Conservation (phyloP, 2,329 filamentous ascomycete genomes). For the Hypoxylon sp. region DNA sequence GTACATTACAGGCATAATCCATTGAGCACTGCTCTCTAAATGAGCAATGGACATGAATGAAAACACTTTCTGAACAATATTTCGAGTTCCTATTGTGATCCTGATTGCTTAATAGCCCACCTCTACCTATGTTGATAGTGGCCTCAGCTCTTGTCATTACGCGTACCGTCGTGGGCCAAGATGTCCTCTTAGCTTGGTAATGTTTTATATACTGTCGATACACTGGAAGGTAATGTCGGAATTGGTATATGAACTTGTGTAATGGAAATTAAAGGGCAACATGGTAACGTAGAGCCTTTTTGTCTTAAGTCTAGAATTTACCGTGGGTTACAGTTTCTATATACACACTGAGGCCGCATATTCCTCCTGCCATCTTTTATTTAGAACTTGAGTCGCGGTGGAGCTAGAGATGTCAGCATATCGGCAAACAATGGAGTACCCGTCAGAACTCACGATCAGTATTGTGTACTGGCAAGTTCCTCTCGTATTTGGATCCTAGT, state of each 20-base stretch:
- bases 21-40: slow-evolving; percentile 22
- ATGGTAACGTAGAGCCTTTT: neutral
- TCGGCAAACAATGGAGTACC: neutral
- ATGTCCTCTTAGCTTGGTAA: too few species aligned
- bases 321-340: slow-evolving; percentile 52
- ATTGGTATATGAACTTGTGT: neutral
- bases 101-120: neutral
- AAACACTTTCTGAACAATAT: slow-evolving; percentile 65
- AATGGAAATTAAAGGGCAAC: neutral
- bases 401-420: slow-evolving; percentile 58
- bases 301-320: slow-evolving; percentile 23
- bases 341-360: slow-evolving; percentile 52
- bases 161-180: neutral
- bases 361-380: slow-evolving; percentile 25
- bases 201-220: neutral
- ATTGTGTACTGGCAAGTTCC: slow-evolving; percentile 86
- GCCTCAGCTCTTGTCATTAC: neutral
- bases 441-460: slow-evolving; percentile 78
- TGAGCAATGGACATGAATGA: slow-evolving; percentile 71
- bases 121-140: neutral
- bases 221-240: neutral
- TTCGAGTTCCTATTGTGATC: neutral
- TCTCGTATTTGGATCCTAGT: slow-evolving; percentile 93
- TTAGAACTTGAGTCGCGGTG: slow-evolving; percentile 66
- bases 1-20: slow-evolving; percentile 75